Evolutionary conservation across 2,329 filamentous ascomycete genomes (phyloP).

Genomic region (Paraphaeosphaeria sporulosa): DNA sequence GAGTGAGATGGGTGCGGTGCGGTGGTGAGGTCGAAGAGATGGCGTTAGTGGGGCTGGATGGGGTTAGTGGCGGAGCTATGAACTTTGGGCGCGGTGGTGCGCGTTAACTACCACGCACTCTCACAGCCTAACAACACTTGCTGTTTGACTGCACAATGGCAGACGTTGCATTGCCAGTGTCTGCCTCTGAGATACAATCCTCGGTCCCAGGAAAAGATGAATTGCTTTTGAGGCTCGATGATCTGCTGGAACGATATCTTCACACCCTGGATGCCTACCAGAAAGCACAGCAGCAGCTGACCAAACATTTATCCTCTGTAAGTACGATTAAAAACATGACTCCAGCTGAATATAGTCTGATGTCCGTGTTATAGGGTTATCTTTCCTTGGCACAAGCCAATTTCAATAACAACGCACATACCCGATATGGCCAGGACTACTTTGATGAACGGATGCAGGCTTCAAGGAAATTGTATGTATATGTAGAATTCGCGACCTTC

Average conservation of each 20-base stretch:
- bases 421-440: slow-evolving; percentile 72
- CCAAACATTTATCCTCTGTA: slow-evolving; percentile 63
- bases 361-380: slow-evolving; percentile 46
- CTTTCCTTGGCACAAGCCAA: slow-evolving; percentile 75
- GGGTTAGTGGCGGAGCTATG: slow-evolving; percentile 12
- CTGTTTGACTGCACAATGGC: slow-evolving; percentile 13
- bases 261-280: slow-evolving; percentile 72
- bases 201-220: slow-evolving; percentile 25
- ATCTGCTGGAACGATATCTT: slow-evolving; percentile 71
- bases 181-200: not conserved
- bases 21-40: slow-evolving; percentile 1
- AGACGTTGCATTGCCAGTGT: slow-evolving; percentile 14
- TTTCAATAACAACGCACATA: slow-evolving; percentile 69
- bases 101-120: not conserved
- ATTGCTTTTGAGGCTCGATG: slow-evolving; percentile 62
- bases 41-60: slow-evolving; percentile 13
- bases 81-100: not conserved
- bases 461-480: slow-evolving; percentile 55
- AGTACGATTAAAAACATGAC: slow-evolving; percentile 18
- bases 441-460: slow-evolving; percentile 80
- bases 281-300: slow-evolving; percentile 63
- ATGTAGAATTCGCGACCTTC: rapidly evolving
- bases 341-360: slow-evolving; percentile 1
- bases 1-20: slow-evolving; percentile 3
- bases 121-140: not conserved